These are phyloP conservation scores for Populus alba DNA, from an alignment of 345 rosid genomes.

Conservation along the genomic window DNA sequence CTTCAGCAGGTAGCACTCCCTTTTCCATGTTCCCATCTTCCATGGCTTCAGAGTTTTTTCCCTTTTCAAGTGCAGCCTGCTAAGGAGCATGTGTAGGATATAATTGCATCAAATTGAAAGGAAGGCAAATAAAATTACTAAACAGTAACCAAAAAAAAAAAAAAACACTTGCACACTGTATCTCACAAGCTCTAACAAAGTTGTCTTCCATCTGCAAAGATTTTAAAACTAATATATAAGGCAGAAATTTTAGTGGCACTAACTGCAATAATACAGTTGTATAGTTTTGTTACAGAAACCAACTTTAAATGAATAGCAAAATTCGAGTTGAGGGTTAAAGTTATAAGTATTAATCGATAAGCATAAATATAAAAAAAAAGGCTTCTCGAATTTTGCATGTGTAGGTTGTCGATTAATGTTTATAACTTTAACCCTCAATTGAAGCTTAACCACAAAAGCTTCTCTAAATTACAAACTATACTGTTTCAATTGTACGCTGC, in stretches of 20 bases:
- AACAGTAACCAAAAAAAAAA: not conserved
- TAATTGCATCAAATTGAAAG: not conserved
- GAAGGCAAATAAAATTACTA: not conserved
- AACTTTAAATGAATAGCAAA: not conserved
- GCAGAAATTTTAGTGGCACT: not conserved
- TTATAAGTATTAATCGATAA: too few species aligned
- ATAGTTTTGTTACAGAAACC: not conserved
- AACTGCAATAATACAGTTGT: not conserved
- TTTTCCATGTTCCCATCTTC: conserved; percentile 36
- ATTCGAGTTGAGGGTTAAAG: too few species aligned
- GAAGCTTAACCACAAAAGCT: not conserved
- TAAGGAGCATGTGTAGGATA: not conserved
- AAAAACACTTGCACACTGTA: not conserved
- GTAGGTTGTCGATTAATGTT: too few species aligned
- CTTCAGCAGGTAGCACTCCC: conserved; percentile 36
- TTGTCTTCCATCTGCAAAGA: not conserved
- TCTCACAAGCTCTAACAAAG: not conserved
- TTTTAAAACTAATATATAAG: not conserved
- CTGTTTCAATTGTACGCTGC: not conserved
- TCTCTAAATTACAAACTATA: not conserved
- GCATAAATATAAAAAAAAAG: too few species aligned
- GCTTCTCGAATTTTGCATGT: too few species aligned
- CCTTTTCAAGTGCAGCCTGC: conserved; percentile 78
- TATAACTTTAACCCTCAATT: too few species aligned
- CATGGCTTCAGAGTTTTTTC: conserved; percentile 42